Conservation (phyloP, 169 alveolate genomes). For the Theileria sp. region DNA sequence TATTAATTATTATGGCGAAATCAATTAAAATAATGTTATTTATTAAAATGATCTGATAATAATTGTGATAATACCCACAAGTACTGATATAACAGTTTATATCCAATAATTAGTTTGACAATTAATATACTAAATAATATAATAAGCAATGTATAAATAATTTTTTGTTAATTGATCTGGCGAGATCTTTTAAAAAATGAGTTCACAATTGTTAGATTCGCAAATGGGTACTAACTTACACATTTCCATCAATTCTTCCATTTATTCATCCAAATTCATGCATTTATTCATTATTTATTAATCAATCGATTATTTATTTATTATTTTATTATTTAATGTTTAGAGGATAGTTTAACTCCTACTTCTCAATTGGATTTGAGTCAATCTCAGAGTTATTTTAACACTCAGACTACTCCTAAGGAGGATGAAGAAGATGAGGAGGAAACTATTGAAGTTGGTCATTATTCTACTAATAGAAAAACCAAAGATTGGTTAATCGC, state of each 20-base stretch:
- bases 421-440: constrained; percentile 48
- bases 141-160: neutral
- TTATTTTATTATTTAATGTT: neutral
- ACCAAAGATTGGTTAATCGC: constrained; percentile 52
- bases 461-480: constrained; percentile 33
- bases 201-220: neutral
- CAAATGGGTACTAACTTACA: neutral
- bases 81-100: neutral
- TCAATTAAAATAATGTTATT: neutral
- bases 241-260: neutral
- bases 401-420: constrained; percentile 19
- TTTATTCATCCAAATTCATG: neutral
- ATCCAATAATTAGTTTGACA: too few relatives aligned
- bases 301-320: too few relatives aligned
- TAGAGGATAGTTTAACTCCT: neutral
- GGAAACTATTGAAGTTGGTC: constrained; percentile 49
- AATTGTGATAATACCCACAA: neutral
- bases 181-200: neutral
- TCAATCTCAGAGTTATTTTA: neutral
- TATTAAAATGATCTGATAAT: neutral
- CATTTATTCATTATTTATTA: neutral
- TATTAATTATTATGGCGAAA: too few relatives aligned
- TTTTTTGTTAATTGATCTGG: neutral
- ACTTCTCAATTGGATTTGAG: neutral
- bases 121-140: too few relatives aligned